Conservation (phyloP, 768 basidiomycete species). For the Boletus speciosus region DNA sequence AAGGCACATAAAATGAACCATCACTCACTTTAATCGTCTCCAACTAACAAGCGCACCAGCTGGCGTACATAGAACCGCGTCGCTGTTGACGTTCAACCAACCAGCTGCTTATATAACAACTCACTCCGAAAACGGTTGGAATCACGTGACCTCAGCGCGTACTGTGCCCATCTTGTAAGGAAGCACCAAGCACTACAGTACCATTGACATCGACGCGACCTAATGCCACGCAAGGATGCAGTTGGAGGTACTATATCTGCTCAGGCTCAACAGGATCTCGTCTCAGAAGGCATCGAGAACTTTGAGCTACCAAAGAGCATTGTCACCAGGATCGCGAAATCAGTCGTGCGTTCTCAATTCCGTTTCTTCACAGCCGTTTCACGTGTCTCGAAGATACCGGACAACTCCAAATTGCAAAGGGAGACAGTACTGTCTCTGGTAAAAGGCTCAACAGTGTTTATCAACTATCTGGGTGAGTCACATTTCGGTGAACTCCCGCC, state of each 20-base stretch:
- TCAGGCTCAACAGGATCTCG: slow-evolving; percentile 74
- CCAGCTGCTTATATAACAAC: background rate
- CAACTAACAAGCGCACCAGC: background rate
- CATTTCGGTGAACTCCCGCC: background rate
- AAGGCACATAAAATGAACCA: background rate
- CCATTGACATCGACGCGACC: background rate
- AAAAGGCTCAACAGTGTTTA: slow-evolving; percentile 92
- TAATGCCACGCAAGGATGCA: slow-evolving; percentile 71
- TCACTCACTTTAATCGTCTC: background rate
- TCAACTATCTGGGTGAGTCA: slow-evolving; percentile 81
- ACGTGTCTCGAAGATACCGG: slow-evolving; percentile 61
- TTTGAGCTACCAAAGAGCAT: slow-evolving; percentile 83
- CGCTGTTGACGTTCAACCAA: background rate
- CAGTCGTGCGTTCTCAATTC: slow-evolving; percentile 53
- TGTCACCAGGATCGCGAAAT: slow-evolving; percentile 82
- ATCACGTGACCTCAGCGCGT: slow-evolving; percentile 6
- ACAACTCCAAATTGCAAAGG: slow-evolving; percentile 83
- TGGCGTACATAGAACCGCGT: background rate
- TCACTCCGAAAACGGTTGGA: too few relatives aligned
- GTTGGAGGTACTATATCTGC: slow-evolving; percentile 56
- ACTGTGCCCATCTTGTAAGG: too few relatives aligned
- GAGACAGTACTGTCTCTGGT: slow-evolving; percentile 82
- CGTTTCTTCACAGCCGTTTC: background rate
- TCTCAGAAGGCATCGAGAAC: slow-evolving; percentile 84
- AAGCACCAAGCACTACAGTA: background rate